A percentile compares a stretch with the other conserved stretches of the same genome.
phyloP scores from a whole-genome alignment of 1,139 yeast genomes.

The Barnettozyma hawaiiensis region DNA sequence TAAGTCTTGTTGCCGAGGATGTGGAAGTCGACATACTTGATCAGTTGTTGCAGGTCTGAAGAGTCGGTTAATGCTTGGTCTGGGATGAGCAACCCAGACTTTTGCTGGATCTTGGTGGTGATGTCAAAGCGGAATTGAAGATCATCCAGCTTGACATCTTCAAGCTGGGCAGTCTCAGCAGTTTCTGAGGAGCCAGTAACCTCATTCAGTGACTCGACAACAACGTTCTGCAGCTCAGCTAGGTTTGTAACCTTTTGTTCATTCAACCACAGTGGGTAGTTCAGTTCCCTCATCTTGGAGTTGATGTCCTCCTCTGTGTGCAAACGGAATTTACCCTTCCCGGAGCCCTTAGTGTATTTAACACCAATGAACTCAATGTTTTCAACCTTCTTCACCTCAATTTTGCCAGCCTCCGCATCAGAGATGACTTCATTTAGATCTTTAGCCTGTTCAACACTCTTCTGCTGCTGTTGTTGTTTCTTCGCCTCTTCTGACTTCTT shows the following conservation, averaged over 20 bases:
- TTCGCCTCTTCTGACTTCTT: constrained; percentile 20
- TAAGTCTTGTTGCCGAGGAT: constrained; percentile 10
- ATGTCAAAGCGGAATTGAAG: constrained; percentile 53
- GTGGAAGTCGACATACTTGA: constrained; percentile 4
- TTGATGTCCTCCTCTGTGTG: constrained; percentile 7
- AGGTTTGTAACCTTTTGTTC: constrained; percentile 22
- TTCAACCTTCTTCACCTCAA: constrained; percentile 15
- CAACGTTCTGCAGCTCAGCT: constrained; percentile 25
- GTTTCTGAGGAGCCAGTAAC: constrained; percentile 11
- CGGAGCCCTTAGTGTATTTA: constrained; percentile 6
- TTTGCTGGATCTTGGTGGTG: constrained; percentile 50
- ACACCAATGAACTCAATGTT: constrained; percentile 25
- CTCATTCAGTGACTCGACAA: constrained; percentile 25
- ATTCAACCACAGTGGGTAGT: constrained; percentile 31
- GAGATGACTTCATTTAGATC: constrained; percentile 22
- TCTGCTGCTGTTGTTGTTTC: constrained; percentile 13
- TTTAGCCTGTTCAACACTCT: constrained; percentile 15
- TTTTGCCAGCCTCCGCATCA: constrained; percentile 22
- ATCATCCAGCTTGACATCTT: constrained; percentile 34
- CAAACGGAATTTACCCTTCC: constrained; percentile 7
- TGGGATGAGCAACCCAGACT: constrained; percentile 59
- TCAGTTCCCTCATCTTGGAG: constrained; percentile 30
- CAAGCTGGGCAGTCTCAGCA: constrained; percentile 8
- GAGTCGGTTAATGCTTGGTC: constrained; percentile 55
- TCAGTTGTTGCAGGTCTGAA: constrained; percentile 5